These are phyloP conservation scores for Crotalaria pallida DNA, from an alignment of 306 rosid species.

Conservation along the genomic window DNA sequence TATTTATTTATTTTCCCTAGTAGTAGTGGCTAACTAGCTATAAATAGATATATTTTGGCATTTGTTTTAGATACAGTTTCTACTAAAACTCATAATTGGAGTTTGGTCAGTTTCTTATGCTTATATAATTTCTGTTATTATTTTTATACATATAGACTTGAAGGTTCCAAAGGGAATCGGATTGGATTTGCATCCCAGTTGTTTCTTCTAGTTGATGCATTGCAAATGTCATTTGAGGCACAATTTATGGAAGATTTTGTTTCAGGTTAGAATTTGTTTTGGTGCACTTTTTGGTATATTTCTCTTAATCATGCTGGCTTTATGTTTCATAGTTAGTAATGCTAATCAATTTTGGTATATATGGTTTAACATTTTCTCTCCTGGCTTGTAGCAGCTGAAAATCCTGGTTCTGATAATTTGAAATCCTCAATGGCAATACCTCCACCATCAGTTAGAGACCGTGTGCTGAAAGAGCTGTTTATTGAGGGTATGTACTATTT, in stretches of 20 bases:
- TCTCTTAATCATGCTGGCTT: conserved; percentile 18
- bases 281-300: conserved; percentile 1
- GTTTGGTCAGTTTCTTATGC: conserved; percentile 8
- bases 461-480: conserved; percentile 87
- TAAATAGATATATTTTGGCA: conserved; percentile 7
- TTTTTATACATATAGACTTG: conserved; percentile 44
- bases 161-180: conserved; percentile 52
- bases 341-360: conserved; percentile 1
- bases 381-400: conserved; percentile 64
- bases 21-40: not conserved
- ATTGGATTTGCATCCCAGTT: conserved; percentile 87
- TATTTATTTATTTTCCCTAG: too few relatives aligned
- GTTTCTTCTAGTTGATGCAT: conserved; percentile 61
- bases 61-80: not conserved
- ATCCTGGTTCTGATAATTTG: conserved; percentile 59
- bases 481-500: conserved; percentile 76
- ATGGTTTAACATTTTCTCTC: conserved; percentile 11
- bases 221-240: conserved; percentile 80
- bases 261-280: conserved; percentile 60
- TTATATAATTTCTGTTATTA: not conserved
- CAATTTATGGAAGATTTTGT: conserved; percentile 92
- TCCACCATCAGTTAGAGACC: conserved; percentile 87
- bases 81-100: not conserved
- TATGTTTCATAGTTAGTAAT: conserved; percentile 25
- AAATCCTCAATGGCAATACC: conserved; percentile 72